phyloP scores from a whole-genome alignment of 2,329 filamentous ascomycete genomes.

The Orbilia blumenaviensis region DNA sequence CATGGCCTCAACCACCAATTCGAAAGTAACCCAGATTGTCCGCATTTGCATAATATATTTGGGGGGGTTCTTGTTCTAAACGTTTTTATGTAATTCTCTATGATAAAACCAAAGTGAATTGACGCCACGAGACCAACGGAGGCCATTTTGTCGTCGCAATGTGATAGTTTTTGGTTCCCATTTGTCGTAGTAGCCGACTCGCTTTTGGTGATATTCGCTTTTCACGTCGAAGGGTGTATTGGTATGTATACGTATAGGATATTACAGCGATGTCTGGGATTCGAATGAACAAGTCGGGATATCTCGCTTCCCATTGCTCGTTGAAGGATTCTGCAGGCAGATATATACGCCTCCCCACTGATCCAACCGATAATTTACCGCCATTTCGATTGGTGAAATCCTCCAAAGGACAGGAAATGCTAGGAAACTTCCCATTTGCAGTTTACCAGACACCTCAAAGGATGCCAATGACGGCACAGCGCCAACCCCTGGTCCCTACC shows the following conservation, averaged over 20 bases:
- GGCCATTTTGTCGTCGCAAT: too few relatives aligned
- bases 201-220: too few relatives aligned
- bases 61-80: too few relatives aligned
- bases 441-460: background rate
- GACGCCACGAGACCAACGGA: too few relatives aligned
- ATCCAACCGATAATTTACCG: background rate
- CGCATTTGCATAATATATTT: too few relatives aligned
- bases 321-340: background rate
- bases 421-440: constrained; percentile 20
- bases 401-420: background rate
- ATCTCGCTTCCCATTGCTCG: constrained; percentile 17
- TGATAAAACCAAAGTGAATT: too few relatives aligned
- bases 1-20: too few relatives aligned
- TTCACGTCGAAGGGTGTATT: background rate
- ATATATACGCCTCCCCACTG: constrained; percentile 26
- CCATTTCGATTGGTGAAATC: background rate
- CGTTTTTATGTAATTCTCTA: too few relatives aligned
- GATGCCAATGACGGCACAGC: constrained; percentile 39
- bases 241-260: background rate
- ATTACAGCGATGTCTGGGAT: background rate
- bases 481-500: constrained; percentile 25
- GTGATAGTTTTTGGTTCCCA: too few relatives aligned
- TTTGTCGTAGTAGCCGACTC: too few relatives aligned
- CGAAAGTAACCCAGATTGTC: too few relatives aligned
- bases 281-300: constrained; percentile 7